These are phyloP conservation scores for Boletus vinaceobasis DNA, from an alignment of 768 basidiomycete genomes.

Conservation along the genomic window DNA sequence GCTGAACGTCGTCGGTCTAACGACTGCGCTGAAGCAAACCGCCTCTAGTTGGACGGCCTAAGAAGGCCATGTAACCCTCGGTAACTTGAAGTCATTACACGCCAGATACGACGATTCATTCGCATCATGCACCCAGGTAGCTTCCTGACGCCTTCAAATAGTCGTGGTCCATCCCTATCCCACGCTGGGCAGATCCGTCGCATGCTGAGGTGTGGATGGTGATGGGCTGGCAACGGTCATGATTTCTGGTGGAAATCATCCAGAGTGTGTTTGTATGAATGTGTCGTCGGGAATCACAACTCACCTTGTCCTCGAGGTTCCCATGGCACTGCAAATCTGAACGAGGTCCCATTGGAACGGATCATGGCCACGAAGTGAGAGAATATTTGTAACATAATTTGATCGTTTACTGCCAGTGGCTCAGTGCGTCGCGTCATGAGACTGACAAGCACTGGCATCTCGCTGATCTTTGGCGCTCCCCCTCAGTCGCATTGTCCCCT, in stretches of 20 bases:
- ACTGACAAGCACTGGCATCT: neutral
- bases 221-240: neutral
- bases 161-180: neutral
- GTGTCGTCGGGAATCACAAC: constrained; percentile 1
- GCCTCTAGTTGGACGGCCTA: neutral
- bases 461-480: neutral
- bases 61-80: neutral
- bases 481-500: neutral
- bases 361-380: neutral
- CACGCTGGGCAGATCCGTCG: neutral
- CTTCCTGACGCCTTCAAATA: neutral
- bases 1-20: neutral
- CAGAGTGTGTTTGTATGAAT: neutral
- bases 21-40: neutral
- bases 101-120: neutral
- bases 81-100: neutral
- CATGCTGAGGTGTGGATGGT: neutral
- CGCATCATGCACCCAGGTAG: neutral
- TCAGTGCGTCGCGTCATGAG: neutral
- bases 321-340: neutral
- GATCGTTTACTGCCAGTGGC: constrained; percentile 10
- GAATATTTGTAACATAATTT: neutral
- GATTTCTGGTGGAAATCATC: neutral
- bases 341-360: neutral
- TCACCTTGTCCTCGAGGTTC: constrained; percentile 18